Conservation (phyloP, 177 flowering plant species). For the Vitis hybrid region DNA sequence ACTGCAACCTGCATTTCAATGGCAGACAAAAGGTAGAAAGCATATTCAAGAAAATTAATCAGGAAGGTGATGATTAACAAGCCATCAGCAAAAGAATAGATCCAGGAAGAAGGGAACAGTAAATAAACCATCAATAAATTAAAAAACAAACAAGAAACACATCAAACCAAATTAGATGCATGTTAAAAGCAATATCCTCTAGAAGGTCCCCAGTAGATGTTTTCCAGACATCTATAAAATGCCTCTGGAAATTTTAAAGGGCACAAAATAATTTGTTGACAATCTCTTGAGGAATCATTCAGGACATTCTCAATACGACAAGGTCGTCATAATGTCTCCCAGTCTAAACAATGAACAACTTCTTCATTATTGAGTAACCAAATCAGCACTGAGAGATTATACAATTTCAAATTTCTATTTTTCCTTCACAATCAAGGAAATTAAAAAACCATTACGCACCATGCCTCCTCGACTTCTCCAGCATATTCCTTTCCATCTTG, state of each 20-base stretch:
- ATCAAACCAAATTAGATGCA: neutral
- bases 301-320: neutral
- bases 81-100: neutral
- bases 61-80: neutral
- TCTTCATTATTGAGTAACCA: no score
- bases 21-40: neutral
- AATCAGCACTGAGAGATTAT: neutral
- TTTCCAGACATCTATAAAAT: neutral
- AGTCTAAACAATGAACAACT: neutral
- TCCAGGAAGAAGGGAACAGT: neutral
- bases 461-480: conserved; percentile 69
- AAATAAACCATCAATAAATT: neutral
- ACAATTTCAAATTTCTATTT: neutral
- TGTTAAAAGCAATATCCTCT: neutral
- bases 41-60: neutral
- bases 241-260: neutral
- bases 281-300: neutral
- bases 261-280: neutral
- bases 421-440: conserved; percentile 7
- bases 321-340: neutral
- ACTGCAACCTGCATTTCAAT: conserved; percentile 58
- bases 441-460: conserved; percentile 35
- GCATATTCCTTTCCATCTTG: conserved; percentile 54
- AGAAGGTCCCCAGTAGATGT: neutral
- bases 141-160: neutral